Base-by-base conservation (phyloP, 164 flowering plant species). In the Vitis cinerea region DNA sequence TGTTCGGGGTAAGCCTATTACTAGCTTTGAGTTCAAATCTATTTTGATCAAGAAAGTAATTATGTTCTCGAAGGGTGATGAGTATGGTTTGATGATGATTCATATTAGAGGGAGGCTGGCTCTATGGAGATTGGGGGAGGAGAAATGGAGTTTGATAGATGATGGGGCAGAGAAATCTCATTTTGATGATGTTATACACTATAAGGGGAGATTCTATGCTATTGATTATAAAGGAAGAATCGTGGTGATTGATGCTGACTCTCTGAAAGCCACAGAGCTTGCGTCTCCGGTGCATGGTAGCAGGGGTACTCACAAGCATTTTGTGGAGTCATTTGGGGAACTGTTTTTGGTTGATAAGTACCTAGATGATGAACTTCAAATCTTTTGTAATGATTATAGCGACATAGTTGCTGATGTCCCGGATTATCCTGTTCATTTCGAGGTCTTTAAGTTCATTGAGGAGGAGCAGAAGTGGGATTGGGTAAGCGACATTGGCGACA, bases 401-500 rank as follows among this genome's bases (percentile, higher is more conserved):
- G 27, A 23, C 27, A 23, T 23, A 23, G 27, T 23, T 23, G 27
- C 27, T 23, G 27, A 61, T 68, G 2, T 53, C 67, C 12, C 8
- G 66, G 31, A 66, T 13, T 29, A 3, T 71, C 68, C 14, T 4
- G 19, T 17, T 49, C 52, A 52, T 30, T 44, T 67, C 15, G 48
- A 53, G 50, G 71, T 72, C 10, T 67, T 67, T 55, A 66, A 50
- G 54, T 47, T 68, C 44, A 66, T 68, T 14, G 70, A 53, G 6
- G 70, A 51, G 10, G 55, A 55, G 76, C 61, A 69, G 1, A 10
- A 15, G 53, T 73, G 80, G 80, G 73, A 59, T 23, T 23, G 63
- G 17, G 68, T 73, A 52, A 73, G 59, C 9, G 66, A 57, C 66
- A 17, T 73, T 53, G 80, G 70, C 3, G 74, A 65, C 17, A 27